A percentile compares a stretch with the other conserved stretches of the same genome.
Conservation (phyloP, 2,329 filamentous ascomycete species). For the Westerdykella aurantiaca region DNA sequence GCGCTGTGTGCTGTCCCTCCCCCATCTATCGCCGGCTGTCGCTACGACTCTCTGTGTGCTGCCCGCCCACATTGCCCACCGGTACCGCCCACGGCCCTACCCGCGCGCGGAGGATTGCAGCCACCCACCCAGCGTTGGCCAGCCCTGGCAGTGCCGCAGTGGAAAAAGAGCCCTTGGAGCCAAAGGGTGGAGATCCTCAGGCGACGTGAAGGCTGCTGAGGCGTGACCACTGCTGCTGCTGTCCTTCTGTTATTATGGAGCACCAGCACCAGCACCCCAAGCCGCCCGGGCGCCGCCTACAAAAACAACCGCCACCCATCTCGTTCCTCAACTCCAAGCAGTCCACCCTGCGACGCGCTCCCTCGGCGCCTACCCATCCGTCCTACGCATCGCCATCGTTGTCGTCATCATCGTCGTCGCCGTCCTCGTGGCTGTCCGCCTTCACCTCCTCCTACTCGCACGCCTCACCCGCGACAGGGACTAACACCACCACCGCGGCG, state of each 20-base stretch:
- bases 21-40: background rate
- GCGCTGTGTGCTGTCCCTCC: background rate
- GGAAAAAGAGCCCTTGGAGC: too few species aligned
- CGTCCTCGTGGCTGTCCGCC: background rate
- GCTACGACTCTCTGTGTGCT: slow-evolving; percentile 2
- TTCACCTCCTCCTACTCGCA: background rate
- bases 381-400: slow-evolving; percentile 10
- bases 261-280: background rate
- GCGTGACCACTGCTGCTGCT: too few species aligned
- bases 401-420: slow-evolving; percentile 1
- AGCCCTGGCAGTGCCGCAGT: too few species aligned
- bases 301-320: slow-evolving; percentile 17
- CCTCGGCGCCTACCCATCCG: slow-evolving; percentile 24
- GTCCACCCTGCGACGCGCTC: slow-evolving; percentile 14
- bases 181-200: too few species aligned
- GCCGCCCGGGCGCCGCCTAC: slow-evolving; percentile 6
- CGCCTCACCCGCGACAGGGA: background rate
- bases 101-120: slow-evolving; percentile 2
- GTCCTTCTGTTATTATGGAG: too few species aligned
- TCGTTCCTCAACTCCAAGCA: slow-evolving; percentile 14
- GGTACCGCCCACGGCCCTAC: slow-evolving; percentile 5
- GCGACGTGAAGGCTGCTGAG: too few species aligned
- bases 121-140: background rate
- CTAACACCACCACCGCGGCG: background rate
- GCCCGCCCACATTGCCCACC: slow-evolving; percentile 5